Conservation (phyloP, 805 yeast genomes). For the Zygotorulaspora chibaensis region DNA sequence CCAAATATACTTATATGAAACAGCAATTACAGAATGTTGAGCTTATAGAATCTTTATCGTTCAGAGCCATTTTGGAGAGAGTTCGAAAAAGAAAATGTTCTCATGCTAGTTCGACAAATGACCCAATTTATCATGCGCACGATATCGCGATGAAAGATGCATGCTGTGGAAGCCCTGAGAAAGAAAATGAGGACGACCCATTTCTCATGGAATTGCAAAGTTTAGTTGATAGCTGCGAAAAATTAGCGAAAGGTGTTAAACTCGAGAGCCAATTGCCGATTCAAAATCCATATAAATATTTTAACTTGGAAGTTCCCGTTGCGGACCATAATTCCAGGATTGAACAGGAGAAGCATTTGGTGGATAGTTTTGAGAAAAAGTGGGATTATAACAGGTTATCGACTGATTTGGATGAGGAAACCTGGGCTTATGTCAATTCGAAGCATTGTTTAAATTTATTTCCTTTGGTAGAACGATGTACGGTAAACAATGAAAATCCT, state of each 20-base stretch:
- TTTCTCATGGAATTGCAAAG: slow-evolving; percentile 19
- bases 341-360: slow-evolving; percentile 12
- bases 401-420: slow-evolving; percentile 20
- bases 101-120: not conserved
- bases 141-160: slow-evolving; percentile 12
- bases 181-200: slow-evolving; percentile 14
- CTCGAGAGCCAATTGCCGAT: not conserved
- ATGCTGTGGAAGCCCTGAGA: not conserved
- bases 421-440: slow-evolving; percentile 37
- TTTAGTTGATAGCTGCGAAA: slow-evolving; percentile 9
- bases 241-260: not conserved
- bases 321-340: slow-evolving; percentile 9
- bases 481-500: slow-evolving; percentile 58
- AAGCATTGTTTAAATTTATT: slow-evolving; percentile 62
- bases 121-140: not conserved
- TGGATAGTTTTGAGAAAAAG: slow-evolving; percentile 28
- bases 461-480: slow-evolving; percentile 88
- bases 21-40: slow-evolving; percentile 70
- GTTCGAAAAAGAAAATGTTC: slow-evolving; percentile 14
- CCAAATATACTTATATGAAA: slow-evolving; percentile 81
- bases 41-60: slow-evolving; percentile 65
- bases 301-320: slow-evolving; percentile 5
- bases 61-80: slow-evolving; percentile 36
- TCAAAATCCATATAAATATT: slow-evolving; percentile 6
- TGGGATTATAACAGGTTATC: slow-evolving; percentile 47